phyloP scores from a whole-genome alignment of 805 yeast genomes.

The Kazachstania bromeliacearum region DNA sequence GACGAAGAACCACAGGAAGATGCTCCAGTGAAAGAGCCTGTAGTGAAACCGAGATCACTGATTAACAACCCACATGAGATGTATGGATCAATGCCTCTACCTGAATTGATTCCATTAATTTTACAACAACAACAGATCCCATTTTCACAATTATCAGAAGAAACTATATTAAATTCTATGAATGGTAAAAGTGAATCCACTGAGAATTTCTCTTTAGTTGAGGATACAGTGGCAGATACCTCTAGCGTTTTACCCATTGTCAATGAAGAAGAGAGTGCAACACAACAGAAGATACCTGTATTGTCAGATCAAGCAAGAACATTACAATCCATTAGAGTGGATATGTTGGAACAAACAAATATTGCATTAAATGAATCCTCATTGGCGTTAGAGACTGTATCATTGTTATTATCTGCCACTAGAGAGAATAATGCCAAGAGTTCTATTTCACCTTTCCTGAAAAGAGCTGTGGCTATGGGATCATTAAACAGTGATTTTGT shows the following conservation, averaged over 20 bases:
- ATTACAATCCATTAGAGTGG: slow-evolving; percentile 35
- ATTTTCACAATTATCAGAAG: slow-evolving; percentile 8
- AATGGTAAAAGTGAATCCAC: not conserved
- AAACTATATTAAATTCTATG: not conserved
- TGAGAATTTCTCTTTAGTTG: not conserved
- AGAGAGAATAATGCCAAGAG: slow-evolving; percentile 80
- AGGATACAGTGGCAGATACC: not conserved
- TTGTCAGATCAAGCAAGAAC: not conserved
- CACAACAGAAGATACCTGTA: no score
- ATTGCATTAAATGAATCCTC: slow-evolving; percentile 84
- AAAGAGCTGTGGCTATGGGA: slow-evolving; percentile 65
- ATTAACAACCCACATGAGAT: slow-evolving; percentile 26
- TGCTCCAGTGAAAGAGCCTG: not conserved
- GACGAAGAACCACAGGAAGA: slow-evolving; percentile 2
- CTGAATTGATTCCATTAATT: slow-evolving; percentile 50
- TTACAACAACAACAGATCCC: slow-evolving; percentile 25
- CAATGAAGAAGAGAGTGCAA: not conserved
- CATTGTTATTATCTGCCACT: slow-evolving; percentile 67
- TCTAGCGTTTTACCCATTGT: not conserved
- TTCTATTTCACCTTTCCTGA: slow-evolving; percentile 79
- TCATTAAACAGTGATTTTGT: slow-evolving; percentile 47
- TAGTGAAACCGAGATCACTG: slow-evolving; percentile 7
- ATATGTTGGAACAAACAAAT: slow-evolving; percentile 43
- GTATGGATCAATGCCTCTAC: slow-evolving; percentile 34
- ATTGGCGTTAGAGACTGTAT: slow-evolving; percentile 75